phyloP scores from a whole-genome alignment of 495 filamentous ascomycete genomes.

The Penicillium maclennaniae region DNA sequence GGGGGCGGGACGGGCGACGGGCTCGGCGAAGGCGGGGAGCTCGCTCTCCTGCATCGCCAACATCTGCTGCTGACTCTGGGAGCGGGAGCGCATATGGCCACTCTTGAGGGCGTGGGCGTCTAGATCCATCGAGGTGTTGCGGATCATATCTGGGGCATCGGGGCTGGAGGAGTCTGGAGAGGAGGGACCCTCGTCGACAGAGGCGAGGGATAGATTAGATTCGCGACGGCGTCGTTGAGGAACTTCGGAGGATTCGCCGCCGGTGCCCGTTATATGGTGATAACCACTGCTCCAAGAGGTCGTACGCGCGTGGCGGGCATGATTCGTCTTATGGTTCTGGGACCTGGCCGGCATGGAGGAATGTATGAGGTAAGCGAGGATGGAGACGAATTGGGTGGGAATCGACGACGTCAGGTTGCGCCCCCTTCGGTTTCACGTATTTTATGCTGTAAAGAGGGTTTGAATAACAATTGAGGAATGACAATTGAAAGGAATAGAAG shows the following conservation, averaged over 20 bases:
- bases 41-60: slow-evolving; percentile 20
- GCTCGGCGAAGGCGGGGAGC: slow-evolving; percentile 10
- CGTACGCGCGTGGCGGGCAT: slow-evolving; percentile 41
- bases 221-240: slow-evolving; percentile 36
- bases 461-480: not conserved
- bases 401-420: slow-evolving; percentile 23
- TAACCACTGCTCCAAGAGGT: slow-evolving; percentile 42
- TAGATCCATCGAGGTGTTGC: slow-evolving; percentile 38
- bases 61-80: slow-evolving; percentile 29
- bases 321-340: slow-evolving; percentile 24
- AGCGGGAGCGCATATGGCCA: slow-evolving; percentile 35
- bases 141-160: slow-evolving; percentile 25
- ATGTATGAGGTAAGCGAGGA: slow-evolving; percentile 17
- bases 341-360: slow-evolving; percentile 26
- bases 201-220: slow-evolving; percentile 36
- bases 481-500: not conserved
- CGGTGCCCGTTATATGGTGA: slow-evolving; percentile 20
- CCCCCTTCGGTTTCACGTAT: slow-evolving; percentile 22
- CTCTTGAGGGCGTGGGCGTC: slow-evolving; percentile 18
- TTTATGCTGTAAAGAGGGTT: slow-evolving; percentile 10
- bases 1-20: slow-evolving; percentile 27
- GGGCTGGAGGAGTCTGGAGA: slow-evolving; percentile 21
- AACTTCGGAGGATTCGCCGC: slow-evolving; percentile 26
- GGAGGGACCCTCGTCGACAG: slow-evolving; percentile 36
- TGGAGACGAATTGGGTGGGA: slow-evolving; percentile 3